Evolutionary conservation across 2,329 filamentous ascomycete species (phyloP).

Genomic region (Exserohilum rostratum): DNA sequence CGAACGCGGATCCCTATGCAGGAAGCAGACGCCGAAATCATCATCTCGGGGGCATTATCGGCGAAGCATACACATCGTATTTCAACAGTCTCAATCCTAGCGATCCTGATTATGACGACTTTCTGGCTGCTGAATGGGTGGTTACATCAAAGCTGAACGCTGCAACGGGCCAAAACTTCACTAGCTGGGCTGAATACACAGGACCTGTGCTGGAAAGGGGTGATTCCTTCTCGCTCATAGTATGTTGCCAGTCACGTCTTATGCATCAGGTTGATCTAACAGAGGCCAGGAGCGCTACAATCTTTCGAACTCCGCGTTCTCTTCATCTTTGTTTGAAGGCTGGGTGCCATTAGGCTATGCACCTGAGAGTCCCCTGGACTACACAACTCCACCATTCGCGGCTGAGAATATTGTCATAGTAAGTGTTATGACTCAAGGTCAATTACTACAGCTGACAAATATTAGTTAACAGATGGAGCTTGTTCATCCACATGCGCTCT

Average conservation of each 20-base stretch:
- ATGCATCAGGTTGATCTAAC: background rate
- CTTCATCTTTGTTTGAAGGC: background rate
- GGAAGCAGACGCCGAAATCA: constrained; percentile 53
- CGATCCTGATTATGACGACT: constrained; percentile 1
- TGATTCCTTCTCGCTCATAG: constrained; percentile 45
- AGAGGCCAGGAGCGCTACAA: constrained; percentile 10
- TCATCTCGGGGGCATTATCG: constrained; percentile 30
- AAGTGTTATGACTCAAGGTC: background rate
- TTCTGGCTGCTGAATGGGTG: constrained; percentile 25
- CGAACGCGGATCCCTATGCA: constrained; percentile 47
- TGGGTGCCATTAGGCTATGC: background rate
- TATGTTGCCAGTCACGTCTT: background rate
- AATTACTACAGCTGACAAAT: background rate
- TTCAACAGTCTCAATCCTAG: constrained; percentile 8
- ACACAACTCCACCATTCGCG: background rate
- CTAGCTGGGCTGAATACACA: constrained; percentile 51
- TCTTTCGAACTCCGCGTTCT: background rate
- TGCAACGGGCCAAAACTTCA: constrained; percentile 40
- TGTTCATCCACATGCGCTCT: constrained; percentile 64
- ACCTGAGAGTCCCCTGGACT: background rate
- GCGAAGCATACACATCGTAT: constrained; percentile 15
- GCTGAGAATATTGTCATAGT: constrained; percentile 1
- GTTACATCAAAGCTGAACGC: constrained; percentile 22
- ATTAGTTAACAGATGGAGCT: constrained; percentile 56
- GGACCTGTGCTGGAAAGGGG: constrained; percentile 27